Conservation (phyloP, 208 protist genomes). For the Lotmaria passim region DNA sequence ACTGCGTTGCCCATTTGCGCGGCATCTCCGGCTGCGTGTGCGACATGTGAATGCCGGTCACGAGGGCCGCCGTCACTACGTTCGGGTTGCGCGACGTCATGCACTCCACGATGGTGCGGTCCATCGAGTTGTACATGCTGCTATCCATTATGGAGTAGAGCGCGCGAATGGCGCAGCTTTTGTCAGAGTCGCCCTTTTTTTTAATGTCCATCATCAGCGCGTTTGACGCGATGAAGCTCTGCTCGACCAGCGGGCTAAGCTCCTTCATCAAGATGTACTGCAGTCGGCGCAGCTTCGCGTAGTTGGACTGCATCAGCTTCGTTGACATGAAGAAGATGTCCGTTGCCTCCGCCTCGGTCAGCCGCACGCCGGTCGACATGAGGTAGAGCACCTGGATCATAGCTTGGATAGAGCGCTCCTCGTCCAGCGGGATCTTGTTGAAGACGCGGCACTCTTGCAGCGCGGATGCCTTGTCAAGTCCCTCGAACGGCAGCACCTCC, state of each 20-base stretch:
- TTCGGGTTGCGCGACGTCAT: slow-evolving; percentile 96
- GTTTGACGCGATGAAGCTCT: slow-evolving; percentile 97
- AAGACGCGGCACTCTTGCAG: slow-evolving; percentile 97
- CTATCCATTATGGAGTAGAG: slow-evolving; percentile 96
- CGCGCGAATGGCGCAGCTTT: slow-evolving; percentile 94
- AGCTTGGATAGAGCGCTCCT: slow-evolving; percentile 84
- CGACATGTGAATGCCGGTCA: slow-evolving; percentile 97
- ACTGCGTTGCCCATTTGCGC: slow-evolving; percentile 95
- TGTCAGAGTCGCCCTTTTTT: slow-evolving; percentile 90
- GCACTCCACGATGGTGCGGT: slow-evolving; percentile 97
- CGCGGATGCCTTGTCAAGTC: slow-evolving; percentile 93
- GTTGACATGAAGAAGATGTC: slow-evolving; percentile 98
- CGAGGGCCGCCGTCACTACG: slow-evolving; percentile 96
- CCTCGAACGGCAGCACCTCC: slow-evolving; percentile 88
- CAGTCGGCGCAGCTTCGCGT: slow-evolving; percentile 96
- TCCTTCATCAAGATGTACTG: slow-evolving; percentile 99
- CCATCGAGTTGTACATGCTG: slow-evolving; percentile 94
- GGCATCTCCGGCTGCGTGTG: slow-evolving; percentile 84
- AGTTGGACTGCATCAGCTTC: slow-evolving; percentile 97
- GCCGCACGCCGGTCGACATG: slow-evolving; percentile 90
- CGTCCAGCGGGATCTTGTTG: slow-evolving; percentile 91
- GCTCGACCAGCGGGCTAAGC: slow-evolving; percentile 92
- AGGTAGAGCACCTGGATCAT: slow-evolving; percentile 97
- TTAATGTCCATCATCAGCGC: slow-evolving; percentile 98
- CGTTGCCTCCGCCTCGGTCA: slow-evolving; percentile 96